A percentile compares a stretch with the other conserved stretches of the same genome.
Conservation (phyloP, 768 basidiomycete species). For the Suillus plorans region DNA sequence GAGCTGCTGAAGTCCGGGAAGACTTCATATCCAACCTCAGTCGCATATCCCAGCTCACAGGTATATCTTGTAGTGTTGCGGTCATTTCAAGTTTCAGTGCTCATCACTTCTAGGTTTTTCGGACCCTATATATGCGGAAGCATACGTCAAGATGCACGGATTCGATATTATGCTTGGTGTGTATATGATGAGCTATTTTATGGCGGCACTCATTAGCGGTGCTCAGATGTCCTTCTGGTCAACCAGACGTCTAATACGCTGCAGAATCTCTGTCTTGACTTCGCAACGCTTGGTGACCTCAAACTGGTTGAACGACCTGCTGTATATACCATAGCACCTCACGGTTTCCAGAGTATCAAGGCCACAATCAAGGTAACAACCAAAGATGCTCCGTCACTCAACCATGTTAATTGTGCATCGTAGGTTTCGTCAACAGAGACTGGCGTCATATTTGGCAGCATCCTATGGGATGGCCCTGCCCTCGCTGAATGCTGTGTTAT, state of each 20-base stretch:
- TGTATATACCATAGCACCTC: constrained; percentile 90
- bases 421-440: constrained; percentile 94
- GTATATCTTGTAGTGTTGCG: constrained; percentile 35
- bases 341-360: constrained; percentile 98
- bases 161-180: constrained; percentile 93
- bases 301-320: constrained; percentile 96
- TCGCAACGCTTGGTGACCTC: constrained; percentile 94
- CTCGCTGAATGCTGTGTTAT: constrained; percentile 91
- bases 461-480: constrained; percentile 91
- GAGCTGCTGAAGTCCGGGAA: constrained; percentile 77
- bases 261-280: constrained; percentile 96
- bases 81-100: background rate
- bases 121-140: constrained; percentile 97
- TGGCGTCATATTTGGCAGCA: constrained; percentile 99
- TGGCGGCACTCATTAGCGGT: background rate
- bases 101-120: constrained; percentile 70
- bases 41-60: constrained; percentile 91
- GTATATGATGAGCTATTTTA: constrained; percentile 14
- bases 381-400: constrained; percentile 25
- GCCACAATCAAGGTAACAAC: constrained; percentile 85
- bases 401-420: constrained; percentile 42
- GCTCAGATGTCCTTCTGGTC: constrained; percentile 86
- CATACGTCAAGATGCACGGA: constrained; percentile 95
- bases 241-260: constrained; percentile 94
- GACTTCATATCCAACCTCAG: constrained; percentile 95